These are phyloP conservation scores for Leucocoprinus birnbaumii DNA, from an alignment of 768 basidiomycete genomes.

Conservation along the genomic window DNA sequence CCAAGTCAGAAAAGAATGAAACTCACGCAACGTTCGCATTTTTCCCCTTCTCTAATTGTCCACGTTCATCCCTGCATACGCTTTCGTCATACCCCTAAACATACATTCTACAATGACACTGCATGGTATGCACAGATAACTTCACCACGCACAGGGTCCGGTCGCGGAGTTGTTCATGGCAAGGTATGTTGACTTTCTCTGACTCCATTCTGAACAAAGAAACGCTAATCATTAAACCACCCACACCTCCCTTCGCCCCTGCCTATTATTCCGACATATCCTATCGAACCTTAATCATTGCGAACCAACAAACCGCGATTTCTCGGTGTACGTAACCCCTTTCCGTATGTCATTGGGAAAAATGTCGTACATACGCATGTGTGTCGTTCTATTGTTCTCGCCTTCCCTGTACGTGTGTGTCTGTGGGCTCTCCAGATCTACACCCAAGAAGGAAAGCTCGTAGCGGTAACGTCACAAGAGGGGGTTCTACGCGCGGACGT, in stretches of 20 bases:
- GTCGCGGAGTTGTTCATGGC: slow-evolving; percentile 69
- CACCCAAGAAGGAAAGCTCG: slow-evolving; percentile 57
- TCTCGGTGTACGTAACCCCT: neutral
- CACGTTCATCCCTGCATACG: neutral
- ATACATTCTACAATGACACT: no score
- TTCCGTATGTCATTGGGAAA: neutral
- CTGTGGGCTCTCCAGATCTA: slow-evolving; percentile 53
- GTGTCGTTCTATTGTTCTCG: neutral
- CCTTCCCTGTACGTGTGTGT: neutral
- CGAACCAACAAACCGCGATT: neutral
- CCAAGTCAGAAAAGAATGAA: slow-evolving; percentile 7
- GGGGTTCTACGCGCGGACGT: slow-evolving; percentile 67
- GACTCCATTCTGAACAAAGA: neutral
- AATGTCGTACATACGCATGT: neutral
- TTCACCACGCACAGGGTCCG: slow-evolving; percentile 61
- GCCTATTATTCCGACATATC: no score
- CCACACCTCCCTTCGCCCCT: neutral
- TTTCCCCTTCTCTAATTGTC: neutral
- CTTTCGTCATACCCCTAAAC: neutral
- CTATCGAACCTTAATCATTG: slow-evolving; percentile 3
- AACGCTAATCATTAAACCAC: neutral
- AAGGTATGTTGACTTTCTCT: slow-evolving; percentile 41
- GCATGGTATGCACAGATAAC: slow-evolving; percentile 53
- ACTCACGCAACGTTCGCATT: slow-evolving; percentile 12
- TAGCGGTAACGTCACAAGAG: slow-evolving; percentile 81